These are phyloP conservation scores for Scorias spongiosa DNA, from an alignment of 2,329 filamentous ascomycete genomes.

Conservation along the genomic window DNA sequence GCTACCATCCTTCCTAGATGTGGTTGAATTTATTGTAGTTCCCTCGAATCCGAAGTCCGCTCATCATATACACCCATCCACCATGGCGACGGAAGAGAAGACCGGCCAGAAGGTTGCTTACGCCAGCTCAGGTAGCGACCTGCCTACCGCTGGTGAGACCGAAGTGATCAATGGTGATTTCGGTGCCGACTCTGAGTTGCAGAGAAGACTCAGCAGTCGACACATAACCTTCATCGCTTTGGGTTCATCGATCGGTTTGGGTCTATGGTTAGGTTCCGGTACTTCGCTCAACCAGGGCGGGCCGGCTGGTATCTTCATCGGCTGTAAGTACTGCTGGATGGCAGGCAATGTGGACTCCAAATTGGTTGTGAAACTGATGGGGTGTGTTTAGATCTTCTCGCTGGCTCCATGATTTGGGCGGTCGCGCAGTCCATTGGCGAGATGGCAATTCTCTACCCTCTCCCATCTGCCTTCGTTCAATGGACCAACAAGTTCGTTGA, in stretches of 20 bases:
- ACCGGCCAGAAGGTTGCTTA: neutral
- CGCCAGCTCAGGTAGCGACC: neutral
- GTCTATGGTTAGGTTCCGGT: conserved; percentile 33
- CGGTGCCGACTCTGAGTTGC: conserved; percentile 22
- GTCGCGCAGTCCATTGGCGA: conserved; percentile 33
- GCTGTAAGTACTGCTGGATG: conserved; percentile 11
- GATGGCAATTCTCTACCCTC: conserved; percentile 32
- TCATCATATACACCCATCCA: too few relatives aligned
- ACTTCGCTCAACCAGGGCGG: conserved; percentile 27
- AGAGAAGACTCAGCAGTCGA: conserved; percentile 25
- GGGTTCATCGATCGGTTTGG: conserved; percentile 31
- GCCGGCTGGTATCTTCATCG: conserved; percentile 30
- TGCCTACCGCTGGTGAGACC: neutral
- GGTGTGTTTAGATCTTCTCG: conserved; percentile 17
- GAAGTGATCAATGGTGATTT: conserved; percentile 7
- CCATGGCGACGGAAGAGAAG: neutral
- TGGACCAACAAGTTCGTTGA: conserved; percentile 33
- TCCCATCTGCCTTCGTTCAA: conserved; percentile 32
- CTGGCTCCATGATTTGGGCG: conserved; percentile 26
- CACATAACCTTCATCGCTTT: conserved; percentile 27
- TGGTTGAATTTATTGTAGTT: too few relatives aligned
- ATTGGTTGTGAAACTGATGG: too few relatives aligned
- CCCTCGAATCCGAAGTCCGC: too few relatives aligned
- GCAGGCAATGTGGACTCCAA: too few relatives aligned
- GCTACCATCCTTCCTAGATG: too few relatives aligned